Percentiles rank a stretch among this genome's conserved stretches.
Conservation (phyloP, 768 basidiomycete genomes). For the Suillus sp. region DNA sequence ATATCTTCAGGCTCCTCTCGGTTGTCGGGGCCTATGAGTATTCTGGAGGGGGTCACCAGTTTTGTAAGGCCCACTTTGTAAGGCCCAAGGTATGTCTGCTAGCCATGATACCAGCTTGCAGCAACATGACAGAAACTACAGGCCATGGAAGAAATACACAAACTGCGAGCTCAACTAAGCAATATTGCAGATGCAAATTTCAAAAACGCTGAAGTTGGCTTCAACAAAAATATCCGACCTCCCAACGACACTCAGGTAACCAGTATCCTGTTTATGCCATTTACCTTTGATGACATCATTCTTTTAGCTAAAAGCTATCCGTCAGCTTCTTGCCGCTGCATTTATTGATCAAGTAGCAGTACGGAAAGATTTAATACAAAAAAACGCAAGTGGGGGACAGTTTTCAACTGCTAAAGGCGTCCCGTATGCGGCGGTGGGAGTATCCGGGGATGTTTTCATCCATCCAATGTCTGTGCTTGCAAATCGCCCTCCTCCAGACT, state of each 20-base stretch:
- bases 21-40: slow-evolving; percentile 98
- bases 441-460: slow-evolving; percentile 87
- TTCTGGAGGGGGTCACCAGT: slow-evolving; percentile 74
- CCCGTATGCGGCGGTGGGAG: slow-evolving; percentile 78
- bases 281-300: slow-evolving; percentile 12
- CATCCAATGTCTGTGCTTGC: slow-evolving; percentile 87
- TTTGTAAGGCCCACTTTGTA: slow-evolving; percentile 90
- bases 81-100: slow-evolving; percentile 68
- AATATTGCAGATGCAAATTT: slow-evolving; percentile 83
- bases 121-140: slow-evolving; percentile 32
- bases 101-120: background rate
- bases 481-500: slow-evolving; percentile 76
- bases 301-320: slow-evolving; percentile 81
- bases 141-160: slow-evolving; percentile 99
- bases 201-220: slow-evolving; percentile 59
- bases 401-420: slow-evolving; percentile 78
- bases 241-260: slow-evolving; percentile 78
- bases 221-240: slow-evolving; percentile 67
- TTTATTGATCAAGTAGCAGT: slow-evolving; percentile 97
- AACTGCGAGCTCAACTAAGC: slow-evolving; percentile 86
- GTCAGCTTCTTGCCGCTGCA: slow-evolving; percentile 83
- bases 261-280: background rate
- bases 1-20: slow-evolving; percentile 84
- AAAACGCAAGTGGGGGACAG: slow-evolving; percentile 60
- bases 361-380: slow-evolving; percentile 78